Evolutionary conservation across 768 basidiomycete genomes (phyloP).

Genomic region (Suillus paluster): DNA sequence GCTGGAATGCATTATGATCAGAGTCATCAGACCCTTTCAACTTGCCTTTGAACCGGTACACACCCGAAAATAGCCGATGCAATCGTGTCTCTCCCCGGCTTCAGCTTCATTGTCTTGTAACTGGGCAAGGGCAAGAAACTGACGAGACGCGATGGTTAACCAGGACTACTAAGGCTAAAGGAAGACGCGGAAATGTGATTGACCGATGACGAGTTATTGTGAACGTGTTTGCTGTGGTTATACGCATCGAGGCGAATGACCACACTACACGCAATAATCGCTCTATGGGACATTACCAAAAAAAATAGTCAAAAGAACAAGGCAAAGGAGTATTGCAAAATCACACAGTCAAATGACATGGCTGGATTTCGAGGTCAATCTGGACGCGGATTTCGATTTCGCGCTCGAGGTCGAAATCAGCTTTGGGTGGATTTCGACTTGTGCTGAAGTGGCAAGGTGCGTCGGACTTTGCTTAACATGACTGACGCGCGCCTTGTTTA

Average conservation of each 20-base stretch:
- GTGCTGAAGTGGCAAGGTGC: too few species aligned
- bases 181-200: conserved; percentile 3
- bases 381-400: too few species aligned
- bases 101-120: not conserved
- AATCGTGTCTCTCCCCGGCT: conserved; percentile 58
- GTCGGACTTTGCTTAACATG: too few species aligned
- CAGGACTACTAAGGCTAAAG: not conserved
- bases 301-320: conserved; percentile 8
- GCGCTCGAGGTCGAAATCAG: too few species aligned
- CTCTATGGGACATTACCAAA: conserved; percentile 16
- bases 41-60: not conserved
- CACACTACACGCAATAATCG: conserved; percentile 69
- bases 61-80: conserved; percentile 60
- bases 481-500: too few species aligned
- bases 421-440: too few species aligned
- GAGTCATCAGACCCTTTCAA: not conserved
- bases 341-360: conserved; percentile 70
- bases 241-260: conserved; percentile 70
- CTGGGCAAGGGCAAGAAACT: conserved; percentile 19
- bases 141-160: not conserved
- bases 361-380: too few species aligned
- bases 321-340: conserved; percentile 49
- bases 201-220: conserved; percentile 2
- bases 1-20: not conserved
- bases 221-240: conserved; percentile 23